Conservation (phyloP, 2,329 filamentous ascomycete species). For the Ceratocystis alfenasii region DNA sequence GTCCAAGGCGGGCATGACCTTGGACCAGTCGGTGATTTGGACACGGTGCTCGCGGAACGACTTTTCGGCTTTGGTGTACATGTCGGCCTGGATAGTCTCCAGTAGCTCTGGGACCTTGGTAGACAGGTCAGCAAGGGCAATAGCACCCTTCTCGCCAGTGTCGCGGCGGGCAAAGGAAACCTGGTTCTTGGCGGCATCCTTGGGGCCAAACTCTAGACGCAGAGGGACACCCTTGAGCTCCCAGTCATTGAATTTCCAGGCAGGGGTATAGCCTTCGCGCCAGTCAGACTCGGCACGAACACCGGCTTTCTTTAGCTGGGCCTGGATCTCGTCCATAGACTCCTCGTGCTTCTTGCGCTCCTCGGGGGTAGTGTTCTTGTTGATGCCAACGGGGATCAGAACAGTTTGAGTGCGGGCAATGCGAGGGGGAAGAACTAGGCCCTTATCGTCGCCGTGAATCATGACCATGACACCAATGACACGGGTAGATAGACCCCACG, state of each 20-base stretch:
- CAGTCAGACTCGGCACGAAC: slow-evolving; percentile 71
- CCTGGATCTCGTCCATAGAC: slow-evolving; percentile 59
- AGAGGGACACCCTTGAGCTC: slow-evolving; percentile 92
- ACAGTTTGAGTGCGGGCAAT: slow-evolving; percentile 78
- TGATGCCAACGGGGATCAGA: slow-evolving; percentile 86
- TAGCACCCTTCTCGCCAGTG: slow-evolving; percentile 67
- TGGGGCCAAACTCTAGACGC: slow-evolving; percentile 88
- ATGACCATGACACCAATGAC: slow-evolving; percentile 98
- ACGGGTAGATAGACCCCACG: slow-evolving; percentile 93
- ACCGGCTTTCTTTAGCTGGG: slow-evolving; percentile 56
- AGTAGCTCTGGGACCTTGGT: slow-evolving; percentile 68
- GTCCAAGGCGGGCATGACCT: slow-evolving; percentile 83
- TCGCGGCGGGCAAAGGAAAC: slow-evolving; percentile 82
- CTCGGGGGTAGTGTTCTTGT: slow-evolving; percentile 71
- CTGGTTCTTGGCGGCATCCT: slow-evolving; percentile 75
- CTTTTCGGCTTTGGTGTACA: slow-evolving; percentile 63
- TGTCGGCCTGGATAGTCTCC: slow-evolving; percentile 77
- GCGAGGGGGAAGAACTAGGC: slow-evolving; percentile 81
- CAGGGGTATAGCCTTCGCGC: slow-evolving; percentile 83
- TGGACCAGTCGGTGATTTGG: slow-evolving; percentile 73
- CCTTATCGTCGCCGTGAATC: slow-evolving; percentile 93
- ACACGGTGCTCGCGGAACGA: slow-evolving; percentile 72
- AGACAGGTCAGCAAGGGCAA: slow-evolving; percentile 61
- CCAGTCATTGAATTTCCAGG: slow-evolving; percentile 99
- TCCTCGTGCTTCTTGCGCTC: slow-evolving; percentile 64